Conservation (phyloP, 208 protist species). For the Eutreptiella sp. region DNA sequence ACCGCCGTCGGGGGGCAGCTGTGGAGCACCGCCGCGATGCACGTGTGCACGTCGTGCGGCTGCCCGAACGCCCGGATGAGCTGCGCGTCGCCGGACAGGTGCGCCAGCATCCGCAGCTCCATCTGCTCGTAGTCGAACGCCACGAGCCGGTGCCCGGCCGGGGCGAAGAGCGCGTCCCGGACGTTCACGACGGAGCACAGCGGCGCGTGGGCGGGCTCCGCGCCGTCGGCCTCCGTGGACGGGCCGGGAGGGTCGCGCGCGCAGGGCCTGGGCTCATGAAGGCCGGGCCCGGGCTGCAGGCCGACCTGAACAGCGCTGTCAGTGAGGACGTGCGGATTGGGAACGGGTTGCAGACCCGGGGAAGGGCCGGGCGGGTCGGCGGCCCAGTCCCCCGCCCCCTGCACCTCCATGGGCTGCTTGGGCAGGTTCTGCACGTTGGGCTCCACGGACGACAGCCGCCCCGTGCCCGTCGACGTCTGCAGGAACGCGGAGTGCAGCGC, state of each 20-base stretch:
- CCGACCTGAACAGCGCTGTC: no score
- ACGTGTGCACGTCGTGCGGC: conserved; percentile 58
- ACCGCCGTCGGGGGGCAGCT: conserved; percentile 46
- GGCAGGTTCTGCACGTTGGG: conserved; percentile 80
- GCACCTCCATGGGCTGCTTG: no score
- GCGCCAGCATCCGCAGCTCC: conserved; percentile 75
- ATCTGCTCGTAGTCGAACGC: conserved; percentile 82
- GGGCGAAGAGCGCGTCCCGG: conserved; percentile 49
- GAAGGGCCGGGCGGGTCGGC: no score
- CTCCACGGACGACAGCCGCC: conserved; percentile 70
- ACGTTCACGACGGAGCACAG: neutral
- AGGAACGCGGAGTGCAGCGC: conserved; percentile 65
- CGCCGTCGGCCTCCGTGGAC: neutral
- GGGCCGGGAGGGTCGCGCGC: no score
- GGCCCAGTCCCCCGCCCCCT: no score
- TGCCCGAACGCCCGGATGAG: conserved; percentile 48
- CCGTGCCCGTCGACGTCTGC: conserved; percentile 75
- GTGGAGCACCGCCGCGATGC: conserved; percentile 65
- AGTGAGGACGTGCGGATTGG: no score
- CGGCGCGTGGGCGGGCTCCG: no score
- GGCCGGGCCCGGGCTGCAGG: no score
- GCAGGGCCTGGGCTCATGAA: no score
- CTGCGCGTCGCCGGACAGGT: conserved; percentile 59
- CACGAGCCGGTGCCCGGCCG: conserved; percentile 49
- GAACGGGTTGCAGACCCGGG: no score